These are phyloP conservation scores for Saccharata proteae DNA, from an alignment of 2,329 filamentous ascomycete genomes.

Conservation along the genomic window DNA sequence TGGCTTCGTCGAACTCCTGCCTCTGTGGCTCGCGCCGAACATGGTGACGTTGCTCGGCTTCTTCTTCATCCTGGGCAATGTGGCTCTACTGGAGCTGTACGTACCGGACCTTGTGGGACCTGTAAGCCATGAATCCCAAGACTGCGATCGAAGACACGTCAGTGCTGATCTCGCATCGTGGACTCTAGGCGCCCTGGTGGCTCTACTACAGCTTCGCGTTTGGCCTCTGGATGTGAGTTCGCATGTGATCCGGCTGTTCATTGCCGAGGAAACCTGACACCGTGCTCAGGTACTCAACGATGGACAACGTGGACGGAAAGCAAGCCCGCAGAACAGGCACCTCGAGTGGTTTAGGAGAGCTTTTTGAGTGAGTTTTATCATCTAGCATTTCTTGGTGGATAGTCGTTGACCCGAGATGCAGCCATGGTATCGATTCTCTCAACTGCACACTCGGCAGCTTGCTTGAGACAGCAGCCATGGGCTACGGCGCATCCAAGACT, in stretches of 20 bases:
- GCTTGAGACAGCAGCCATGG: constrained; percentile 87
- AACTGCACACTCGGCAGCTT: constrained; percentile 93
- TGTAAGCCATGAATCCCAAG: constrained; percentile 38
- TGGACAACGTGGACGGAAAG: constrained; percentile 98
- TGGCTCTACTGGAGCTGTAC: constrained; percentile 60
- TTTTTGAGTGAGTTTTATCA: constrained; percentile 60
- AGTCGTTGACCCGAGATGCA: constrained; percentile 14
- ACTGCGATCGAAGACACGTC: background rate
- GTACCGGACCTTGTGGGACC: constrained; percentile 88
- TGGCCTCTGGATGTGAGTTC: constrained; percentile 82
- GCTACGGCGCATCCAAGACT: constrained; percentile 67
- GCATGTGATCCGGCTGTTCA: constrained; percentile 3
- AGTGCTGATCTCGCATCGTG: constrained; percentile 4
- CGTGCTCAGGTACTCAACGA: constrained; percentile 61
- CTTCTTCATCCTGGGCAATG: constrained; percentile 81
- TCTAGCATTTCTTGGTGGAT: background rate
- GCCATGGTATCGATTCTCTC: constrained; percentile 91
- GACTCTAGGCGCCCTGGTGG: constrained; percentile 65
- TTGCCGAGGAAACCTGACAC: constrained; percentile 12
- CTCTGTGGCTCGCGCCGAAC: constrained; percentile 93
- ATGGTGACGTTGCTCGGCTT: constrained; percentile 95
- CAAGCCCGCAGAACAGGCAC: constrained; percentile 91
- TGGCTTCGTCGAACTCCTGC: constrained; percentile 80
- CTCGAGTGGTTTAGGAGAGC: constrained; percentile 85
- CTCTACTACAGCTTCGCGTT: constrained; percentile 92